Base-by-base conservation (phyloP, 805 yeast species). In the Starmerella powellii region DNA sequence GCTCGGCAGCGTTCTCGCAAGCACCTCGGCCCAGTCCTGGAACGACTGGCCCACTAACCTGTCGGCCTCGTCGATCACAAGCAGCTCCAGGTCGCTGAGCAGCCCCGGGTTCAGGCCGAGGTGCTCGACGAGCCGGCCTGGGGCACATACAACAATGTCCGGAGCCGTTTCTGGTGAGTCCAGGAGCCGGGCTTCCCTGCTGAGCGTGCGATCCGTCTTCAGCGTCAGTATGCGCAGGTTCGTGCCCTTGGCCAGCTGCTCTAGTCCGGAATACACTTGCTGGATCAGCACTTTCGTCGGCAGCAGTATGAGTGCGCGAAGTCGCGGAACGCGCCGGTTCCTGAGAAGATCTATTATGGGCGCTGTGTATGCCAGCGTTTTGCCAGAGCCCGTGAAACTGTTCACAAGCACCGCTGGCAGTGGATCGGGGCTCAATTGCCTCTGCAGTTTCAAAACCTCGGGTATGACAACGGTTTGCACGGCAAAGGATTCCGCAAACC, bases 341-440 rank as follows among this genome's bases (percentile, higher is more conserved):
- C 68, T 63, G 40, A 88, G 65, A 2, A 75, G 63, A 47, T 87
- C 86, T 2, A 91, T 68, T 6, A 91, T 71, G 1, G 98, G 97
- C 2, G 88, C 69, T 38, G 76, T 69, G 56, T 88, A 88, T 2
- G 95, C 93, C 41, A 91, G 65, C 0, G 98, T 88, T 58, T 88
- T 88, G 55, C 98, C 98, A 0, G 94, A 81, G 33, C 98, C 98
- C 0, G 98, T 88, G 10, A 93, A 74, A 2, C 98, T 94, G 61
- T 88, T 87, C 5, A 88, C 94, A 34, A 88, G 65, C 16, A 86
- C 60, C 61, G 91, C 94, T 1, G 47, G 59, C 50, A 45, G 47
- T 10, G 60, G 54, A 44, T 64, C 66, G 6, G 66, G 68, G 15
- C 57, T 38, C 13, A 57, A 28, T 4, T 50, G 42, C 19, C 56